Percentiles rank a stretch among this genome's conserved stretches.
These are phyloP conservation scores for Wickerhamiella alocasiicola DNA, from an alignment of 805 yeast species.

Conservation along the genomic window DNA sequence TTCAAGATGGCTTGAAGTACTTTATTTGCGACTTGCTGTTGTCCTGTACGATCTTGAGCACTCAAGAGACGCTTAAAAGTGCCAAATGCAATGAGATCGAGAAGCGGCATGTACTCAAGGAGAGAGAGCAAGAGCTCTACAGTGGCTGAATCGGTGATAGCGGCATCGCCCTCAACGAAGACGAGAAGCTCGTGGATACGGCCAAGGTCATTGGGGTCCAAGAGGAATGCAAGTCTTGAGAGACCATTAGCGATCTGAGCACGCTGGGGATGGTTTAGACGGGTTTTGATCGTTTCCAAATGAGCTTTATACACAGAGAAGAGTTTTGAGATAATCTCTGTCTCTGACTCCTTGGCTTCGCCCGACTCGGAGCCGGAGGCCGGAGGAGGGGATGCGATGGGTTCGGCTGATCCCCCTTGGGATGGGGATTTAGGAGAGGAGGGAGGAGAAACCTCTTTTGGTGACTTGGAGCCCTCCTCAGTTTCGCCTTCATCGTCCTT, in stretches of 20 bases:
- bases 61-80: conserved; percentile 43
- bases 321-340: not conserved
- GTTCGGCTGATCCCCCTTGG: not conserved
- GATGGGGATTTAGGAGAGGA: not conserved
- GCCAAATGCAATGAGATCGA: conserved; percentile 30
- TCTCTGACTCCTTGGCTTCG: too few species aligned
- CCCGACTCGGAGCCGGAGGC: not conserved
- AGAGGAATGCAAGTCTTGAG: conserved; percentile 8
- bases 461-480: too few species aligned
- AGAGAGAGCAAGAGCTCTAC: conserved; percentile 28
- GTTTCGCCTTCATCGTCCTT: conserved; percentile 8
- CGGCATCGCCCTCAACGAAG: conserved; percentile 11
- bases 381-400: not conserved
- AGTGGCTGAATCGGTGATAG: conserved; percentile 10
- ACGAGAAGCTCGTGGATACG: conserved; percentile 11
- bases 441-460: not conserved
- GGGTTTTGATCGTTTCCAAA: conserved; percentile 18
- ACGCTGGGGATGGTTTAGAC: conserved; percentile 13
- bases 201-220: conserved; percentile 5
- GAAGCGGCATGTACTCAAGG: conserved; percentile 24
- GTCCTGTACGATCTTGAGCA: conserved; percentile 39
- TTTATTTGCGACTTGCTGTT: conserved; percentile 44
- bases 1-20: conserved; percentile 47
- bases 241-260: conserved; percentile 12
- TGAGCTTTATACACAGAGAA: conserved; percentile 10